Base-by-base conservation (phyloP, 441 rosid genomes). In the Gossypium davidsonii region DNA sequence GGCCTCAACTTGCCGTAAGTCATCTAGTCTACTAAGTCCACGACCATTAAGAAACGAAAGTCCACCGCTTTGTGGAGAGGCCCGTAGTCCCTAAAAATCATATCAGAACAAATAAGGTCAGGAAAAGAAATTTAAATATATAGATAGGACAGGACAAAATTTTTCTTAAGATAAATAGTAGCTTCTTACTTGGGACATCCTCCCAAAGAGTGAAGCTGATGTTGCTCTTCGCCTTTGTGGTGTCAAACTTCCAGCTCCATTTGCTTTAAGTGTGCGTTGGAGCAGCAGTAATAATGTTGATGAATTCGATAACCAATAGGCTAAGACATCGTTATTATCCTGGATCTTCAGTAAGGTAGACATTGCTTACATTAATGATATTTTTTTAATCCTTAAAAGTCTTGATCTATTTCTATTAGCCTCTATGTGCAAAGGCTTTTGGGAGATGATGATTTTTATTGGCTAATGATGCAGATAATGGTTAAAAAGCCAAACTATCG, bases 261-360 rank as follows among this genome's bases (percentile, higher is more conserved):
- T 84, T 15, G 90, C 85, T 84, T 85, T 90, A 37, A 88, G 79
- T n/a, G 88, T 88, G 65, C 84, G 89, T 80, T 88, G 87, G 66
- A 90, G 85, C 62, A 90, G 79, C 81, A 88, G 56, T 68, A 88
- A 80, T 66, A 90, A 73, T 23, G 89, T 83, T 2, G 91, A 84
- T 14, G 87, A 76, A 72, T 90, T 90, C 37, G 94, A 90, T 77
- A 90, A 74, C 94, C 94, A 90, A 79, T 88, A 90, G 63, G 88
- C 83, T 67, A 88, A 80, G 66, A 78, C 83, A 82, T 85, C 92
- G 8, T 75, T 85, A 80, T 82, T 88, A 62, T 83, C 91, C 59
- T 79, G 92, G 80, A 75, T 83, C 94, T 90, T 79, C 70, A 80
- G 67, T 52, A 46, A 59, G 70, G 70, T 68, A 77, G 46, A 74